phyloP scores from a whole-genome alignment of 306 rosid genomes.

The barrel medic (Medicago truncatula) region DNA sequence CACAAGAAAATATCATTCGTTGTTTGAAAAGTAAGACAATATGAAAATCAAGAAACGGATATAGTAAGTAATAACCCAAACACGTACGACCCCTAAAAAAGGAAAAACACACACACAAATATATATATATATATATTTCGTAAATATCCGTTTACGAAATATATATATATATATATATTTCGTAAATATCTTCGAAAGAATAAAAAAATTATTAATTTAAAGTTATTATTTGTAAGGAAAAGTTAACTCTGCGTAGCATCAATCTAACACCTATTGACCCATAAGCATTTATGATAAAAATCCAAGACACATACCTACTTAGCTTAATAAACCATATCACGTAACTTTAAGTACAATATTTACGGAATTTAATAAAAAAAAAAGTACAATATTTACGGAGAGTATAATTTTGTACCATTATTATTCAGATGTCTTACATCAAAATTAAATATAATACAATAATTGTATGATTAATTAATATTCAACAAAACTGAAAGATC shows the following conservation, averaged over 20 bases:
- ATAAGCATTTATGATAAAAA: neutral
- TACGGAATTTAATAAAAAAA: too few relatives aligned
- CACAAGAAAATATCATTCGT: neutral
- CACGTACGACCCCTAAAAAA: too few relatives aligned
- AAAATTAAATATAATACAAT: neutral
- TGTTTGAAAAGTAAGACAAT: neutral
- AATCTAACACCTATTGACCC: neutral
- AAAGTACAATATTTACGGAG: constrained; percentile 8
- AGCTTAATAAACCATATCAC: constrained; percentile 23
- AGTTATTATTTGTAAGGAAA: neutral
- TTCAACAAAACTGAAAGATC: neutral
- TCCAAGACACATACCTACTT: constrained; percentile 6
- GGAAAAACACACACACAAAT: too few relatives aligned
- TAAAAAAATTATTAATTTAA: neutral
- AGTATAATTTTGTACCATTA: neutral
- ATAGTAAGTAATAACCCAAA: neutral
- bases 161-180: too few relatives aligned
- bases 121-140: too few relatives aligned
- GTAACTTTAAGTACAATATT: constrained; percentile 1
- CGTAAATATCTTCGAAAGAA: too few relatives aligned
- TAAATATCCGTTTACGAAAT: too few relatives aligned
- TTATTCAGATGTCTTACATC: neutral
- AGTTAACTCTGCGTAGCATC: neutral
- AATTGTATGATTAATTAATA: neutral
- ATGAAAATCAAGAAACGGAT: neutral